Conservation (phyloP, 2,329 filamentous ascomycete species). For the Fusarium sp. region DNA sequence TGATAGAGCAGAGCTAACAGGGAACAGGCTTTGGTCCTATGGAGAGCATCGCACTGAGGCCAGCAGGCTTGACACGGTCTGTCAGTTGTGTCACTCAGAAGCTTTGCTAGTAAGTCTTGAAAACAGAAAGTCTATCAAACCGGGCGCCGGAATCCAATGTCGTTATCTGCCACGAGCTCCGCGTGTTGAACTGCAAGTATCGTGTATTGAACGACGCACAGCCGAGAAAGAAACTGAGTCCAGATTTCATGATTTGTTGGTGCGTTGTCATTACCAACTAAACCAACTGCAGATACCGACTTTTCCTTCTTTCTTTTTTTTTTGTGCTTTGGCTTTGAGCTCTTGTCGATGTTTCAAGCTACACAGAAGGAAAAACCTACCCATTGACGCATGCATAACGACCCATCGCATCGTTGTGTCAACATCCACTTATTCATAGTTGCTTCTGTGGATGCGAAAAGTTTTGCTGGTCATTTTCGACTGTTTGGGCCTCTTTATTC, state of each 20-base stretch:
- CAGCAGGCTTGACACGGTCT: constrained; percentile 25
- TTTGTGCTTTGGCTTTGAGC: constrained; percentile 7
- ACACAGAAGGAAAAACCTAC: constrained; percentile 6
- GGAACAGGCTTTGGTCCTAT: constrained; percentile 23
- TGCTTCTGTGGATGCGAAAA: constrained; percentile 39
- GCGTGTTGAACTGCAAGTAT: not conserved
- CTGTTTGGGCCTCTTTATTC: not conserved
- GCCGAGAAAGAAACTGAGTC: constrained; percentile 3
- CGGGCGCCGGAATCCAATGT: constrained; percentile 14
- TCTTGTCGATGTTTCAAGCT: constrained; percentile 11
- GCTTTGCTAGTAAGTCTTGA: not conserved
- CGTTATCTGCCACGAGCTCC: not conserved
- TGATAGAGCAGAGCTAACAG: constrained; percentile 29
- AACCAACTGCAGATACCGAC: constrained; percentile 13
- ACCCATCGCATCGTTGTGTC: constrained; percentile 24
- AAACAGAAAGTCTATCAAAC: constrained; percentile 10
- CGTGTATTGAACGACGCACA: not conserved
- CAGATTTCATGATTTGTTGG: constrained; percentile 2
- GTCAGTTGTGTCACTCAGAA: constrained; percentile 15
- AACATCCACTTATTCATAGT: constrained; percentile 27
- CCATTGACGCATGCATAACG: constrained; percentile 25
- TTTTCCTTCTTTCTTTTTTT: not conserved
- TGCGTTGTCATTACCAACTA: constrained; percentile 8
- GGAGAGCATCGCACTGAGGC: constrained; percentile 13
- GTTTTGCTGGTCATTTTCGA: constrained; percentile 18